phyloP scores from a whole-genome alignment of 1,284 basidiomycete species.

The Apiotrichum siamense region DNA sequence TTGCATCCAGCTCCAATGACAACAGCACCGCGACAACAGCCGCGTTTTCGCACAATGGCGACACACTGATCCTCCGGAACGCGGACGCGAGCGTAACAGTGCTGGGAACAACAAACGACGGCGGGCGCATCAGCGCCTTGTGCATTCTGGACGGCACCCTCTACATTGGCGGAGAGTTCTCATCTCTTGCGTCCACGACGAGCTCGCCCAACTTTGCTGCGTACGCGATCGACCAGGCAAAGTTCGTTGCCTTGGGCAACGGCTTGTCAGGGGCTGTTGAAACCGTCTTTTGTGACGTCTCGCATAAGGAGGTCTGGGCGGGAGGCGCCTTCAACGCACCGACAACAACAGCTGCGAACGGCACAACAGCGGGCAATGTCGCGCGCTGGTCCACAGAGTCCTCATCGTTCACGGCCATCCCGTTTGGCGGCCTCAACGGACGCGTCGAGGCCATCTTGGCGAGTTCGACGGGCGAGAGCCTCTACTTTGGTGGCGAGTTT shows the following conservation, averaged over 20 bases:
- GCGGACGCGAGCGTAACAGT: slow-evolving; percentile 22
- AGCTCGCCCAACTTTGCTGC: slow-evolving; percentile 31
- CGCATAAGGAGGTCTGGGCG: slow-evolving; percentile 68
- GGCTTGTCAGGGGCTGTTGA: slow-evolving; percentile 61
- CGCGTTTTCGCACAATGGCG: slow-evolving; percentile 32
- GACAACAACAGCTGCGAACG: slow-evolving; percentile 37
- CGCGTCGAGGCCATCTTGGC: slow-evolving; percentile 71
- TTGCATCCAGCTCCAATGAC: slow-evolving; percentile 22
- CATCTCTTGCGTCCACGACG: slow-evolving; percentile 25
- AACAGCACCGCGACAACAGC: no score
- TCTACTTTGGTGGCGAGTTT: slow-evolving; percentile 87
- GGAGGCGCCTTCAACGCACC: slow-evolving; percentile 67
- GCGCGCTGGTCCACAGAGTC: slow-evolving; percentile 69
- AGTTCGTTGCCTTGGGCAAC: slow-evolving; percentile 15
- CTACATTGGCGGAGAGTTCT: slow-evolving; percentile 42
- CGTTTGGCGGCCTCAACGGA: slow-evolving; percentile 77
- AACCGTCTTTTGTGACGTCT: slow-evolving; percentile 74
- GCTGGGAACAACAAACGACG: slow-evolving; percentile 36
- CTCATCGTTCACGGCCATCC: slow-evolving; percentile 58
- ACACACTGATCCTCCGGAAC: slow-evolving; percentile 30
- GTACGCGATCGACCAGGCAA: slow-evolving; percentile 22
- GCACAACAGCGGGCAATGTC: no score
- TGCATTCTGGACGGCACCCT: slow-evolving; percentile 38
- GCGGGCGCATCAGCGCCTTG: slow-evolving; percentile 36
- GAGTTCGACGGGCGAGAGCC: slow-evolving; percentile 62